Base-by-base conservation (phyloP, 148 eudicot genomes). In the Vaccinium macrocarpon region DNA sequence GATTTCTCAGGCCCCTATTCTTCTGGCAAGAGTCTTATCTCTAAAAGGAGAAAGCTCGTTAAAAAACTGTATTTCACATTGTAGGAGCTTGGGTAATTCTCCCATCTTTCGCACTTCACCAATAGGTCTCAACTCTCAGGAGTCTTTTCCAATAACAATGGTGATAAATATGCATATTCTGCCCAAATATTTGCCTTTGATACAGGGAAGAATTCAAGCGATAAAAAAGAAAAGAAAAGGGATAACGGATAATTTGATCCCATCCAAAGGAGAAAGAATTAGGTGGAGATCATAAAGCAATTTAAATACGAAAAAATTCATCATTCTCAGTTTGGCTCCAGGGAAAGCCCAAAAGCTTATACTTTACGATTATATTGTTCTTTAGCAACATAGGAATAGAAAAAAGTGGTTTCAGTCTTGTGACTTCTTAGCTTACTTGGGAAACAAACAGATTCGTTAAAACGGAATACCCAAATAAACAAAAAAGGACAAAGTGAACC, bases 241-340 rank as follows among this genome's bases (percentile, higher is more conserved):
- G 6, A 32, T 27, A 78, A 76, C 21, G 2, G 21, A 76, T 14
- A 77, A 25, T 25, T n/a, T 25, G 38, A 77, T 77, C 80, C 29
- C 32, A 25, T 32, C 27, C 42, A 53, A 53, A 52, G 4, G 35
- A 23, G 7, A 50, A n/a, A 50, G 32, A 76, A 76, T n/a, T n/a
- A 23, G 18, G 25, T 76, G 57, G 27, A 78, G 61, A 78, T 4
- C 15, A 25, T 16, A 27, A 51, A 14, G 42, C 1, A 52, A 11
- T 78, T 25, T 27, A 27, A 6, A 70, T 13, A 10, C 6, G 16
- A 75, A 10, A 75, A 18, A 18, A 21, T 50, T 52, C 35, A 77
- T 16, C 56, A 76, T 76, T 76, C 80, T 53, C 80, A 23, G 3
- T 77, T 14, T 78, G 62, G 59, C 16, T 52, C 46, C 59, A 78